Conservation (phyloP, 805 yeast genomes). For the Myxozyma neglecta region DNA sequence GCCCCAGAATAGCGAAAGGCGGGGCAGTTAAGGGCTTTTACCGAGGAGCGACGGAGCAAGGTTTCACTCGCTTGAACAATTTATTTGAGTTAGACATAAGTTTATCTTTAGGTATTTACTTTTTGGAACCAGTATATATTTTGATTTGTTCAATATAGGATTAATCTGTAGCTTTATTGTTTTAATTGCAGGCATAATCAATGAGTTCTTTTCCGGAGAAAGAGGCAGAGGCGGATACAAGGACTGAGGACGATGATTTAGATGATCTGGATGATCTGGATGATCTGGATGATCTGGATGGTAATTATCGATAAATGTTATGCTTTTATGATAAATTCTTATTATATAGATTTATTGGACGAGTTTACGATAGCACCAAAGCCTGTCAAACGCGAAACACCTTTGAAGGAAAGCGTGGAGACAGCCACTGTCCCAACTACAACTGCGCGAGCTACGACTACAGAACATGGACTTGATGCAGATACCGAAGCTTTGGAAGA, state of each 20-base stretch:
- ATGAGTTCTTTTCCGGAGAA: not conserved
- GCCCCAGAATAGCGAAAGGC: not conserved
- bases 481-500: conserved; percentile 2
- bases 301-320: conserved; percentile 1
- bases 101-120: too few species aligned
- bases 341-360: conserved; percentile 63
- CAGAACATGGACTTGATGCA: not conserved
- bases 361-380: conserved; percentile 50
- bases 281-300: conserved; percentile 70
- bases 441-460: not conserved
- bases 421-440: not conserved
- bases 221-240: not conserved
- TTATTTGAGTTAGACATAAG: too few species aligned
- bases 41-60: not conserved
- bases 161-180: too few species aligned
- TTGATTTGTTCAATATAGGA: too few species aligned
- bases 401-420: not conserved
- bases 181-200: not conserved
- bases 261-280: conserved; percentile 71
- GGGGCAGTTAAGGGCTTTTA: not conserved
- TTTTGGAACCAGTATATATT: too few species aligned
- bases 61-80: too few species aligned
- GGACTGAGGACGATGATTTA: conserved; percentile 24
- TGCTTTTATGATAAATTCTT: not conserved
- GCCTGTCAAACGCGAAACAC: not conserved